Evolutionary conservation across 225 moss, liverwort and hornwort genomes (phyloP).

Genomic region (Lunularia cruciata): DNA sequence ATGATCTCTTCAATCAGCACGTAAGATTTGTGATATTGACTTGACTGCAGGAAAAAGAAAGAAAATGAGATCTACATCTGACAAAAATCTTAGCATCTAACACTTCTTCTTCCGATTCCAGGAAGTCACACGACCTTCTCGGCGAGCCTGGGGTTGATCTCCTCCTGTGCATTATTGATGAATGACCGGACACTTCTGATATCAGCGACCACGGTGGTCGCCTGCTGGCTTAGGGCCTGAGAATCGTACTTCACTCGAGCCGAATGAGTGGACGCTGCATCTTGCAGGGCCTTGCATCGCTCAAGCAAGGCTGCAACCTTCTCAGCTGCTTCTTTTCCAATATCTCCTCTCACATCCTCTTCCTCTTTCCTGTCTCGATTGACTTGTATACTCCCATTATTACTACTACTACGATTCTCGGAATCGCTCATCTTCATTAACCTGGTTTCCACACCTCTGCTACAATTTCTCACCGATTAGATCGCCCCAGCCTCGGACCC

Average conservation of each 20-base stretch:
- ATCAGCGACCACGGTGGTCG: conserved; percentile 29
- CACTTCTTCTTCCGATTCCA: background rate
- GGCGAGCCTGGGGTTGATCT: conserved; percentile 30
- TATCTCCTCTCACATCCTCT: conserved; percentile 28
- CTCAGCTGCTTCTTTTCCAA: conserved; percentile 36
- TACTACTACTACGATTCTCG: background rate
- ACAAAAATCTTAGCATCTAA: background rate
- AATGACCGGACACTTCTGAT: conserved; percentile 30
- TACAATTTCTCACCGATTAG: conserved; percentile 4
- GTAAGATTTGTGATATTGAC: no score
- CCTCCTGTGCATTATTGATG: conserved; percentile 33
- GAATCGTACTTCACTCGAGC: conserved; percentile 48
- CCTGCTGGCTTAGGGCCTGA: conserved; percentile 41
- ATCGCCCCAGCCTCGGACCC: background rate
- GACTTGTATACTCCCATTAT: conserved; percentile 6
- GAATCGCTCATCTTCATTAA: conserved; percentile 10
- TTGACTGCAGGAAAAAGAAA: no score
- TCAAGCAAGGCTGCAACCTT: conserved; percentile 37
- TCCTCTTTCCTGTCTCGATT: conserved; percentile 15
- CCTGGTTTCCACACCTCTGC: background rate
- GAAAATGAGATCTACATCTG: background rate
- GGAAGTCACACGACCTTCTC: conserved; percentile 36
- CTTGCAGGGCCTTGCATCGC: conserved; percentile 46
- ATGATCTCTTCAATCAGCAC: no score
- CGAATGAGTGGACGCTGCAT: conserved; percentile 40